Evolutionary conservation across 2,329 filamentous ascomycete genomes (phyloP), one percentile per base, ranked within the genome.

Genomic region (Colletotrichum orchidophilum): DNA sequence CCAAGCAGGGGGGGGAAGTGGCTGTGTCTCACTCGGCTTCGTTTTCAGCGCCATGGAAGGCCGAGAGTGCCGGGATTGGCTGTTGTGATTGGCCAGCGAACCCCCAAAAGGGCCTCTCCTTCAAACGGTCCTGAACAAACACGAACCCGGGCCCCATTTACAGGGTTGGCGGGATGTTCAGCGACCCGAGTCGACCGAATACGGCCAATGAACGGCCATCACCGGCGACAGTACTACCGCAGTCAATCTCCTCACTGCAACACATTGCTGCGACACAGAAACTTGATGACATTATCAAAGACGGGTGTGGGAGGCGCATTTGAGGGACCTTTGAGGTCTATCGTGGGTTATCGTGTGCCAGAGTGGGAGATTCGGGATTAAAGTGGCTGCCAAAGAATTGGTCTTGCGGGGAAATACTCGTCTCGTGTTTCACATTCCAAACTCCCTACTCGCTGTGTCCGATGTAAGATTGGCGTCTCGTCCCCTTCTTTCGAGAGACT

Each of bases 371-470:
- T 2, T 7, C 31, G 35, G 60, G 35, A 64, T 63, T 66, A 46
- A 31, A n/a, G 39, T 46, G 57, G 21, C 68, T 71, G 63, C 68
- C 64, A 53, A n/a, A 61, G 39, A 57, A 46, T 26, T 31, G 18
- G 15, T n/a, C 57, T 71, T 63, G 68, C 68, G 68, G 68, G 68
- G 64, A 68, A 71, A 71, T 71, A 64, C 68, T 68, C 63, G 68
- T 71, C 63, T 62, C 21, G 31, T 71, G 68, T 71, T 71, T 71
- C 68, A 63, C 58, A 29, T 63, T 58, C 18, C 58, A 42, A 68
- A 49, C 50, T 26, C 63, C 57, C 11, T 39, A 55, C 31, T 69
- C 53, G 42, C 42, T 33, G 53, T 42, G 62, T 24, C 53, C 21
- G 42, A 35, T 67, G 53, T 39, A 15, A 13, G 49, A 58, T 29